Evolutionary conservation across 169 alveolate species (phyloP).

Genomic region (Babesia sp.): DNA sequence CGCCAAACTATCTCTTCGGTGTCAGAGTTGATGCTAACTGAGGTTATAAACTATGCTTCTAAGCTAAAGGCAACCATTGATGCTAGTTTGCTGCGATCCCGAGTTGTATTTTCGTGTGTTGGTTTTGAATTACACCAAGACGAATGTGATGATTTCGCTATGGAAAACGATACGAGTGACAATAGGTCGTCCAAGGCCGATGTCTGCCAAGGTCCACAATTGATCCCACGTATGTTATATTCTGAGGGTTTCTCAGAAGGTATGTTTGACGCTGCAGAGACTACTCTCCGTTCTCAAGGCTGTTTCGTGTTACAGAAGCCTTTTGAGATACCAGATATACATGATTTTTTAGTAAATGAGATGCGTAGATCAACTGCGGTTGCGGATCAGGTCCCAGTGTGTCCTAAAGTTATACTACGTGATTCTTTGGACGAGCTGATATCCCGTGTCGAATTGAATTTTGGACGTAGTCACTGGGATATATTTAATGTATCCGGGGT

Average conservation of each 20-base stretch:
- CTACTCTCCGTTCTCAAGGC: not conserved
- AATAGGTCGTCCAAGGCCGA: not conserved
- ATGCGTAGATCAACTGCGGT: not conserved
- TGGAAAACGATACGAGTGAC: no score
- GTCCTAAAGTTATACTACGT: not conserved
- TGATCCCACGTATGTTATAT: not conserved
- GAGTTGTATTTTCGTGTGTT: constrained; percentile 40
- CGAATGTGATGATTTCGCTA: no score
- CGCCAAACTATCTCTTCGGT: not conserved
- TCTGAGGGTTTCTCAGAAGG: constrained; percentile 9
- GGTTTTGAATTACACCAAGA: constrained; percentile 42
- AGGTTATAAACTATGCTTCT: constrained; percentile 17
- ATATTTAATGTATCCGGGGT: not conserved
- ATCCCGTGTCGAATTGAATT: not conserved
- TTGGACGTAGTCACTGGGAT: constrained; percentile 23
- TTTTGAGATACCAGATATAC: constrained; percentile 12
- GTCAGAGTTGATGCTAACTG: constrained; percentile 11
- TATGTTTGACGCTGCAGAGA: not conserved
- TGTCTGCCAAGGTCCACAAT: not conserved
- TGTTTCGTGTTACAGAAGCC: constrained; percentile 3
- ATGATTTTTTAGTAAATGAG: not conserved
- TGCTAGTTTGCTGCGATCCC: not conserved
- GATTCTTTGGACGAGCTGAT: not conserved
- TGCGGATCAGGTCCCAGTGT: not conserved
- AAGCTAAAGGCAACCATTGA: not conserved